phyloP scores from a whole-genome alignment of 106 monocot species.

The Chionographis japonica region DNA sequence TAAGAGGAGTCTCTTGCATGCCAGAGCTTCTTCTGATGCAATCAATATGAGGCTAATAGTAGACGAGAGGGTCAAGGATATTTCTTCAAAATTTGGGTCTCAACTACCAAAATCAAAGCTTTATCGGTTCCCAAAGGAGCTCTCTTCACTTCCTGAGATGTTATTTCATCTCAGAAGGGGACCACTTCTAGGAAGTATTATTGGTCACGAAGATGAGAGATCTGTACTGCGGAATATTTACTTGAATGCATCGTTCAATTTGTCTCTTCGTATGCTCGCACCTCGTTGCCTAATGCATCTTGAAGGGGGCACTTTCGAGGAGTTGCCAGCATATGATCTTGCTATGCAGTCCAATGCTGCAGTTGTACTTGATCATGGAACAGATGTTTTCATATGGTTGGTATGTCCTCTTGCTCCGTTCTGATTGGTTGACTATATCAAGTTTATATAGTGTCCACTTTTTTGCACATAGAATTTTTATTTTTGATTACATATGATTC shows the following conservation, averaged over 20 bases:
- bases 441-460: not conserved
- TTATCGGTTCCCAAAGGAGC: conserved; percentile 71
- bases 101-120: conserved; percentile 74
- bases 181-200: conserved; percentile 82
- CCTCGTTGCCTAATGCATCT: conserved; percentile 92
- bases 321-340: conserved; percentile 92
- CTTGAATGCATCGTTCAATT: conserved; percentile 86
- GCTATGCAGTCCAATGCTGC: conserved; percentile 92
- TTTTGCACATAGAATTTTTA: not conserved
- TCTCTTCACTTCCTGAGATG: conserved; percentile 70
- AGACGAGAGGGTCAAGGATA: conserved; percentile 93
- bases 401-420: conserved; percentile 34
- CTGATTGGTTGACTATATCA: not conserved
- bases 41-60: conserved; percentile 64
- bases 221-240: conserved; percentile 87
- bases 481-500: too few species aligned
- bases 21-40: conserved; percentile 57
- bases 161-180: conserved; percentile 94
- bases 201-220: conserved; percentile 99
- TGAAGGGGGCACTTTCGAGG: conserved; percentile 96
- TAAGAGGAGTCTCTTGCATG: conserved; percentile 75
- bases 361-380: conserved; percentile 94
- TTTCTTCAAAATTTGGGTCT: conserved; percentile 79
- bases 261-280: conserved; percentile 89
- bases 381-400: conserved; percentile 98